phyloP scores from a whole-genome alignment of 2,329 filamentous ascomycete species.

The Stagonosporopsis vannaccii region DNA sequence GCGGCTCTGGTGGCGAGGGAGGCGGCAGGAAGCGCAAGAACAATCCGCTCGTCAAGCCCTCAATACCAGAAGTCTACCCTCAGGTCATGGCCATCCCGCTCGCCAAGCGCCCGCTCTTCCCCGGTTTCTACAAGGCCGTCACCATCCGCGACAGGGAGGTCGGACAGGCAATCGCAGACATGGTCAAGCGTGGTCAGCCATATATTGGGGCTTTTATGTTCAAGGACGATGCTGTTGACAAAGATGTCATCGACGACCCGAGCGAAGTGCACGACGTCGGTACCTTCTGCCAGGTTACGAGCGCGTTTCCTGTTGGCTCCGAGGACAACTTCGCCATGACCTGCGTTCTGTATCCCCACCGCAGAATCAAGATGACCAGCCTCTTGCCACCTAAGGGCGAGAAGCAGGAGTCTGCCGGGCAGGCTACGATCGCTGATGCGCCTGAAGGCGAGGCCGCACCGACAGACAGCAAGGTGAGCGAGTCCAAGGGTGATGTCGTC shows the following conservation, averaged over 20 bases:
- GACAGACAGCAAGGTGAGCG: constrained; percentile 58
- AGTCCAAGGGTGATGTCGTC: constrained; percentile 79
- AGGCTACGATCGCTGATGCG: constrained; percentile 46
- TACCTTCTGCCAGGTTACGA: constrained; percentile 97
- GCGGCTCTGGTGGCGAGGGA: constrained; percentile 59
- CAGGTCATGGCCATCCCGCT: constrained; percentile 98
- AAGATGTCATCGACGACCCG: constrained; percentile 87
- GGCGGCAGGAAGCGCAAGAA: constrained; percentile 75
- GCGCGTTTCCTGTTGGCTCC: constrained; percentile 82
- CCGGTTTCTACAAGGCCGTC: constrained; percentile 98
- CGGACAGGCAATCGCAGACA: constrained; percentile 89
- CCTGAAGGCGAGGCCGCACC: constrained; percentile 56
- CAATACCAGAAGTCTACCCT: constrained; percentile 93
- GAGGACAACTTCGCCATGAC: constrained; percentile 87
- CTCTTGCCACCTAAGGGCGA: constrained; percentile 71
- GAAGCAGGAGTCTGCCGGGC: constrained; percentile 31
- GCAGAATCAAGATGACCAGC: constrained; percentile 87
- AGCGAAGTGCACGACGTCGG: constrained; percentile 95
- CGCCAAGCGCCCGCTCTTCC: constrained; percentile 89
- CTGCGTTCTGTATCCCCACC: constrained; percentile 93
- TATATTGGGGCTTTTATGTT: constrained; percentile 97
- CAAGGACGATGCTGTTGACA: constrained; percentile 93
- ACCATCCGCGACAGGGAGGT: constrained; percentile 95
- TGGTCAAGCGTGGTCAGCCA: constrained; percentile 95
- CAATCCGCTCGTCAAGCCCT: constrained; percentile 81